phyloP scores from a whole-genome alignment of 2,329 filamentous ascomycete species.

The Claviceps sp. region DNA sequence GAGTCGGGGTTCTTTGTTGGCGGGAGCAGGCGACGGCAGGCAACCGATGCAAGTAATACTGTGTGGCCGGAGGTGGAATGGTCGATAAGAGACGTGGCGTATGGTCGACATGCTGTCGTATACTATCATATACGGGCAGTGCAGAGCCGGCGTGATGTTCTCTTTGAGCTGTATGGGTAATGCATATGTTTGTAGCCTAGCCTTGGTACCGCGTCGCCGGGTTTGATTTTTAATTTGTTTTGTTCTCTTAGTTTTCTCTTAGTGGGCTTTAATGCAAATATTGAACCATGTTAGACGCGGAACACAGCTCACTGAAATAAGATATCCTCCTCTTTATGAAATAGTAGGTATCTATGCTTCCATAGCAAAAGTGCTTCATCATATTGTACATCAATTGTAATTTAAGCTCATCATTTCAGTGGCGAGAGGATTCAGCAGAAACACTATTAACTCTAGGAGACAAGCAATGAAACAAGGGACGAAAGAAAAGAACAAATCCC shows the following conservation, averaged over 20 bases:
- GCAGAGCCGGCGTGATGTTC: conserved; percentile 6
- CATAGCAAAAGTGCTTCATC: no score
- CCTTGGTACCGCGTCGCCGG: conserved; percentile 9
- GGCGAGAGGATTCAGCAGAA: not conserved
- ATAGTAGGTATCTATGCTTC: no score
- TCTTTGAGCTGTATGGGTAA: conserved; percentile 15
- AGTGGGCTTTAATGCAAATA: conserved; percentile 53
- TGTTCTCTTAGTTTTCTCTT: conserved; percentile 35
- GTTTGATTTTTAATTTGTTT: conserved; percentile 27
- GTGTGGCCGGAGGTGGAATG: conserved; percentile 4
- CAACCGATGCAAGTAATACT: conserved; percentile 7
- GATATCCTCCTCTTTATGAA: no score
- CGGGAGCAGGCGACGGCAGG: conserved; percentile 7
- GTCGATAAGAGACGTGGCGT: conserved; percentile 5
- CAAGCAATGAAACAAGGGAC: no score
- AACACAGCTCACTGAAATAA: not conserved
- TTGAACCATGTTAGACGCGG: conserved; percentile 27
- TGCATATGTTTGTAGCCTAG: conserved; percentile 16
- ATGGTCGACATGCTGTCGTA: conserved; percentile 11
- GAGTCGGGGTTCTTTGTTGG: conserved; percentile 1
- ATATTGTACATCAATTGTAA: not conserved
- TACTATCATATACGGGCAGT: not conserved
- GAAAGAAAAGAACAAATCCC: not conserved
- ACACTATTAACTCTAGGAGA: no score
- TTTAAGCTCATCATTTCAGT: not conserved